A percentile compares a stretch with the other conserved stretches of the same genome.
Evolutionary conservation across 2,329 filamentous ascomycete genomes (phyloP).

Genomic region (Nemania abortiva): DNA sequence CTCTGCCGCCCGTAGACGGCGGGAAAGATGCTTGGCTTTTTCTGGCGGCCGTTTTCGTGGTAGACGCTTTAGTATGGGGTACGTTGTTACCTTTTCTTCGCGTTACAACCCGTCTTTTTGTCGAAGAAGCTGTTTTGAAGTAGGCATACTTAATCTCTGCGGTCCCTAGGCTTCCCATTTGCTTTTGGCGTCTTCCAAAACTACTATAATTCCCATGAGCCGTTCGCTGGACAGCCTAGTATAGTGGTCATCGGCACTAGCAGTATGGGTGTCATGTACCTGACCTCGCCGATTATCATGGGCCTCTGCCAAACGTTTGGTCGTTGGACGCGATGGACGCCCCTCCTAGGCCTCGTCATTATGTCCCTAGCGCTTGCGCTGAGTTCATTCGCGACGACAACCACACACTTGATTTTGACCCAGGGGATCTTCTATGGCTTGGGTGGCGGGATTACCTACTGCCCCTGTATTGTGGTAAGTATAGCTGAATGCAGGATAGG

Average conservation of each 20-base stretch:
- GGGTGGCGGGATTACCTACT: constrained; percentile 67
- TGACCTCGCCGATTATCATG: constrained; percentile 64
- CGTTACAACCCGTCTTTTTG: neutral
- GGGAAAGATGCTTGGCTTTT: constrained; percentile 56
- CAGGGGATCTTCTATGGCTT: constrained; percentile 73
- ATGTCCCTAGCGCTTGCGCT: constrained; percentile 66
- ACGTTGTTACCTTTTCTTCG: constrained; percentile 32
- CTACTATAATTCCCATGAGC: constrained; percentile 71
- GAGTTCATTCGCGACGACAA: constrained; percentile 64
- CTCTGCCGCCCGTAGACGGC: constrained; percentile 47
- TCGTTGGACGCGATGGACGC: constrained; percentile 56
- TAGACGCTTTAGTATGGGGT: constrained; percentile 69
- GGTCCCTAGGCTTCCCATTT: constrained; percentile 70
- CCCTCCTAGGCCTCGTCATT: constrained; percentile 61
- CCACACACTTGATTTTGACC: constrained; percentile 67
- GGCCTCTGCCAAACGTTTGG: constrained; percentile 59
- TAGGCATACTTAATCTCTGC: constrained; percentile 25
- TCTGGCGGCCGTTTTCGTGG: constrained; percentile 61
- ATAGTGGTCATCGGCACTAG: constrained; percentile 75
- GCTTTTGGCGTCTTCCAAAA: constrained; percentile 78
- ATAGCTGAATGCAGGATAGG: neutral
- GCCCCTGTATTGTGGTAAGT: constrained; percentile 57
- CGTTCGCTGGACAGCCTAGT: constrained; percentile 65
- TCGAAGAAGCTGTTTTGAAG: neutral
- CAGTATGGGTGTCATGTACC: constrained; percentile 70